Base-by-base conservation (phyloP, 495 filamentous ascomycete genomes). In the Neurospora africana region DNA sequence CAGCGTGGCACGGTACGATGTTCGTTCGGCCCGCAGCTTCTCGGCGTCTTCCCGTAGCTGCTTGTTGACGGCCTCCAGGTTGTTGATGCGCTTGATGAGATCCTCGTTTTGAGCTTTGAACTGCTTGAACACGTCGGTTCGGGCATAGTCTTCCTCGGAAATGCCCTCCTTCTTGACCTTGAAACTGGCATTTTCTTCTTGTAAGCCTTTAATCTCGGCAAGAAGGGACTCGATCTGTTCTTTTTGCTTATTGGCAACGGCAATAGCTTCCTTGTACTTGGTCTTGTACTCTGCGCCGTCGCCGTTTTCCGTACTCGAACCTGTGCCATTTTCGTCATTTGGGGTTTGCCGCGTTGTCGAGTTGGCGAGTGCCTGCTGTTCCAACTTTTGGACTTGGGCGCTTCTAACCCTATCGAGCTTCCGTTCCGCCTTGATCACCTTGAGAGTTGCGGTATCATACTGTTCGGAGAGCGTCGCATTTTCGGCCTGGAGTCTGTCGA, bases 341-440 rank as follows among this genome's bases (percentile, higher is more conserved):
- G 81, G 80, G 39, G 86, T 79, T 76, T 83, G 86, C 74, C 81
- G 87, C 23, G 84, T 85, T 1, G 86, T 82, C 30, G 84, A 79
- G 41, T 86, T 87, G 69, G 91, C 84, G 72, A 95, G 88, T 23
- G 93, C 93, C 81, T 97, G 93, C 74, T 91, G 92, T 78, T 98
- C 96, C 71, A 98, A 82, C 77, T 97, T 98, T 70, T 92, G 90
- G n/a, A 97, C 92, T 65, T 94, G 92, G 68, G 90, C 82, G 77
- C 95, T 98, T 78, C 90, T 92, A 8, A 90, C 89, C 40, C 95
- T 89, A 79, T 99, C 95, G 19, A 98, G 85, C 79, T 92, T 93
- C 82, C 95, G 95, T 78, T 98, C 95, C 4, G 95, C 95, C 72
- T 94, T 90, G 87, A 98, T 92, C 75, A 96, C 97, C 70, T 95